phyloP scores from a whole-genome alignment of 169 alveolate genomes.

The Plasmodium berghei region DNA sequence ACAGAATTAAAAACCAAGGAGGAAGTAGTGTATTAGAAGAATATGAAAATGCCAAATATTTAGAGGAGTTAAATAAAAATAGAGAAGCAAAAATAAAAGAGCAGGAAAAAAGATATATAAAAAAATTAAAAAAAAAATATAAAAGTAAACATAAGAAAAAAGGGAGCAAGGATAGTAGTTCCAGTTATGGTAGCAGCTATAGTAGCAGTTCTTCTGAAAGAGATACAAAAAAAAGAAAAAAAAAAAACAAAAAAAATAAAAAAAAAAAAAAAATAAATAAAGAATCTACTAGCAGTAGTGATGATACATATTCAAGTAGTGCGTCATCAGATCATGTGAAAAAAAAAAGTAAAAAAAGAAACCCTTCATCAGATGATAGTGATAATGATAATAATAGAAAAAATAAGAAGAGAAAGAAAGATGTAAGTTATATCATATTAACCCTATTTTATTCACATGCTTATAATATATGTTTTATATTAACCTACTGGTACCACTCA shows the following conservation, averaged over 20 bases:
- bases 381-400: conserved; percentile 20
- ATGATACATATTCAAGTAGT: conserved; percentile 25
- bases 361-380: conserved; percentile 24
- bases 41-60: conserved; percentile 67
- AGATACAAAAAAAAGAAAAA: conserved; percentile 45
- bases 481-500: too few species aligned
- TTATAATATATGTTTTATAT: not conserved
- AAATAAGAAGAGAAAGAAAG: conserved; percentile 48
- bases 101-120: conserved; percentile 75
- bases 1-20: conserved; percentile 73
- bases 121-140: conserved; percentile 71
- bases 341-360: conserved; percentile 39
- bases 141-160: conserved; percentile 55
- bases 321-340: conserved; percentile 10
- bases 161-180: conserved; percentile 6
- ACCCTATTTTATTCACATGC: not conserved
- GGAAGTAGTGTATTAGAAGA: conserved; percentile 71
- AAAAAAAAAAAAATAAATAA: conserved; percentile 2
- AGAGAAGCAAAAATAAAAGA: conserved; percentile 72
- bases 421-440: conserved; percentile 22
- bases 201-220: conserved; percentile 15
- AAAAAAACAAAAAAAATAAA: conserved; percentile 18
- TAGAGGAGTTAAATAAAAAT: conserved; percentile 66
- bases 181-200: not conserved
- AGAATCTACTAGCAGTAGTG: conserved; percentile 12